A percentile compares a stretch with the other conserved stretches of the same genome.
Conservation (phyloP, 2,329 filamentous ascomycete genomes). For the Phialophora macrospora region DNA sequence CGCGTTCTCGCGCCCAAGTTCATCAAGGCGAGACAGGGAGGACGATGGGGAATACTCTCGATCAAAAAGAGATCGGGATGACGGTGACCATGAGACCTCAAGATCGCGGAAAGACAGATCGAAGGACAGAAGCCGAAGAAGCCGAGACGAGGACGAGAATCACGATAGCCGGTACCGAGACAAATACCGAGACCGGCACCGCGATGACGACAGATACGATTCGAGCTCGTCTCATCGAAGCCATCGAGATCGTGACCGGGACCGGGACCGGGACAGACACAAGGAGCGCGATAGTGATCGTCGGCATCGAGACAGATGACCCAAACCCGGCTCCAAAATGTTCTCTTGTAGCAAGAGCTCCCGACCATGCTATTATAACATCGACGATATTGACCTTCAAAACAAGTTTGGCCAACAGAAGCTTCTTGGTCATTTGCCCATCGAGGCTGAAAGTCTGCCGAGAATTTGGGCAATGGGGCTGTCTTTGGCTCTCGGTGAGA, state of each 20-base stretch:
- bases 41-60: constrained; percentile 40
- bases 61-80: constrained; percentile 37
- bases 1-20: constrained; percentile 48
- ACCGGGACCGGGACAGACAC: constrained; percentile 37
- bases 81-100: background rate
- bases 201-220: constrained; percentile 40
- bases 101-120: constrained; percentile 41
- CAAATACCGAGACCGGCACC: constrained; percentile 43
- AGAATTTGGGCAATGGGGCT: no score
- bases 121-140: constrained; percentile 43
- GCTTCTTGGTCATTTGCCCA: no score
- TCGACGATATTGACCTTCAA: background rate
- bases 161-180: constrained; percentile 43
- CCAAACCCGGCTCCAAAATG: background rate
- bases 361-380: background rate
- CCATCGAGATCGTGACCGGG: constrained; percentile 40
- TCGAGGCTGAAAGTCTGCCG: no score
- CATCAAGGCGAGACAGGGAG: constrained; percentile 45
- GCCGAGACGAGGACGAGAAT: constrained; percentile 43
- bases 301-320: constrained; percentile 38
- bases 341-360: background rate
- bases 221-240: constrained; percentile 38
- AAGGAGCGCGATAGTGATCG: constrained; percentile 33
- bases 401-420: no score
- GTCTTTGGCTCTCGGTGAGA: background rate